Evolutionary conservation across 139 green algal genomes (phyloP), one percentile per base, ranked within the genome.

Genomic region (Micractinium sp.): DNA sequence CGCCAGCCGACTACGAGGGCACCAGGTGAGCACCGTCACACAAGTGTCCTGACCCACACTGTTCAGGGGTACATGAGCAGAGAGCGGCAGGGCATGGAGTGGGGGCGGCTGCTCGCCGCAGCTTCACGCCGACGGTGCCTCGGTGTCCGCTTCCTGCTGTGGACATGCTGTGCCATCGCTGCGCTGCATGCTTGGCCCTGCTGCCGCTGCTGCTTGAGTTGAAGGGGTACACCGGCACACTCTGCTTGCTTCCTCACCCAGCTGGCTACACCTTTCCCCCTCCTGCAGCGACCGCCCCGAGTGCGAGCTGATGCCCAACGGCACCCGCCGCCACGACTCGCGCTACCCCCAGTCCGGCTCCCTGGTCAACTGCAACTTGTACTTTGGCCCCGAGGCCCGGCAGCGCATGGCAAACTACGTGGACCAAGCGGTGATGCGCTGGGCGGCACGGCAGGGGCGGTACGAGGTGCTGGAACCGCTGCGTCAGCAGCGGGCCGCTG

Each of bases 321-420:
- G 85, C 27, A 47, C 23, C 0, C 73, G 85, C 1, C 53, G 53
- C 38, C 33, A 76, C 66, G 85, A 89, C 25, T 41, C 73, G n/a
- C 69, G 53, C 31, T 76, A 75, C 47, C 31, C 35, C 31, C 47
- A 66, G n/a, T 53, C 56, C 0, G 85, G 85, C 7, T 25, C 74
- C 53, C 74, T 89, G 74, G 85, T 83, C 31, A 33, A 85, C 56
- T 86, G 91, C 83, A 67, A 78, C 73, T 23, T 94, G 75, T 25
- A 83, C 15, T 67, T 90, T 47, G 16, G 29, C 71, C 81, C 93
- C 91, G 0, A 91, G 38, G 18, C 94, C 80, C 29, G 66, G 90
- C 41, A 95, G 75, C 66, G 92, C 81, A 39, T 86, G 89, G n/a
- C 92, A 53, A 41, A 81, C 66, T 76, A 95, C 93, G 36, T 87